Base-by-base conservation (phyloP, 257 asterid species). In the Apocynum venetum region DNA sequence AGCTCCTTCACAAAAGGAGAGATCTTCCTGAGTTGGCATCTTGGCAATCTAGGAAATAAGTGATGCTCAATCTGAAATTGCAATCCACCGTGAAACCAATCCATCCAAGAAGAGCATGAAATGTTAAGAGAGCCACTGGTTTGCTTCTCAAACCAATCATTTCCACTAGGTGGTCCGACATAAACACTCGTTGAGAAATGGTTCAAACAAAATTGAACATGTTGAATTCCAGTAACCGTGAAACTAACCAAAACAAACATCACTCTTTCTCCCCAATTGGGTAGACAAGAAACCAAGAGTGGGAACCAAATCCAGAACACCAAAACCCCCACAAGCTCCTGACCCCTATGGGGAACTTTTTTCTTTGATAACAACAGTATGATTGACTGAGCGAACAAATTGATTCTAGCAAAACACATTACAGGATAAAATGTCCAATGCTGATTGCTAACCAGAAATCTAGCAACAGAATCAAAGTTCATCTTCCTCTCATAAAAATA, bases 21-120 rank as follows among this genome's bases (percentile, higher is more conserved):
- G 19, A 94, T 66, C 70, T 61, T 83, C 55, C 98, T 78, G 1
- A 92, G 95, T 5, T 94, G 93, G 85, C 87, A 61, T 14, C 96
- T 87, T 0, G 98, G 98, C 74, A 94, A 66, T 31, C 88, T 87
- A 40, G 98, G 98, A 57, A 94, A 92, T 89, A 94, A 67, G 78
- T 94, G 98, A 72, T 94, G 98, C 83, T 84, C 98, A 13, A 85
- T 59, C 81, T 94, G 98, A 68, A 92, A 94, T 78, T 94, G 98
- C 84, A 94, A 72, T 49, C 98, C 98, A 64, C 98, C 98, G 36
- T 94, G 98, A 64, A 94, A 94, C 97, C 98, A 94, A 79, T 94
- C 98, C 98, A 94, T 91, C 98, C 98, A 91, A 25, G 94, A 59
- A 0, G 94, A 69, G 77, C 97, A 94, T 0, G 74, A 43, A 12